Evolutionary conservation across 305 asterid genomes (phyloP).

Genomic region (Fraxinus nigra): DNA sequence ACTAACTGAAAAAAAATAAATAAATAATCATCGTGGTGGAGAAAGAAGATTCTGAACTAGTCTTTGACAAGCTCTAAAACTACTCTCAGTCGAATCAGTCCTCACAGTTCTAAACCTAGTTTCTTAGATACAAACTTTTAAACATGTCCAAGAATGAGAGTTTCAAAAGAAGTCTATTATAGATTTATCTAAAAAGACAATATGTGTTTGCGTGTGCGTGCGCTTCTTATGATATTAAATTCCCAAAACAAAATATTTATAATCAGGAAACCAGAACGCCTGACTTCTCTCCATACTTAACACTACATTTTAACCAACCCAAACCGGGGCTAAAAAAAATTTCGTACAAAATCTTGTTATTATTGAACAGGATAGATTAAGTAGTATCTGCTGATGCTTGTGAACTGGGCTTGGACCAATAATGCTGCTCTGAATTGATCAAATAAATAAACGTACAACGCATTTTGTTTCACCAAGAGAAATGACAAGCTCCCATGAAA

Average conservation of each 20-base stretch:
- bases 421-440: background rate
- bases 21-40: background rate
- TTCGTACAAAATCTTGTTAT: background rate
- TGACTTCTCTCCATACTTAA: background rate
- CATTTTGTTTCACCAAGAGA: background rate
- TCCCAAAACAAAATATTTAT: background rate
- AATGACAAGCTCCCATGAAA: background rate
- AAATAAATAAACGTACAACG: constrained; percentile 4
- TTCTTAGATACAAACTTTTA: background rate
- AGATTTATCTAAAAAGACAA: background rate
- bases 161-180: background rate
- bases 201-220: background rate
- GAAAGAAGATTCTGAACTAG: background rate
- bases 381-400: background rate
- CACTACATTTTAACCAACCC: background rate
- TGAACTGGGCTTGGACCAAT: background rate
- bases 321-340: background rate
- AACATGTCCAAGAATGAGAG: background rate
- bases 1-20: background rate
- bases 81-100: background rate
- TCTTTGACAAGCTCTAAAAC: background rate
- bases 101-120: background rate
- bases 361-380: background rate
- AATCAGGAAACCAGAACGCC: background rate
- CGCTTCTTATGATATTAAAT: background rate